Conservation (phyloP, 768 basidiomycete genomes). For the Serendipita sp. region DNA sequence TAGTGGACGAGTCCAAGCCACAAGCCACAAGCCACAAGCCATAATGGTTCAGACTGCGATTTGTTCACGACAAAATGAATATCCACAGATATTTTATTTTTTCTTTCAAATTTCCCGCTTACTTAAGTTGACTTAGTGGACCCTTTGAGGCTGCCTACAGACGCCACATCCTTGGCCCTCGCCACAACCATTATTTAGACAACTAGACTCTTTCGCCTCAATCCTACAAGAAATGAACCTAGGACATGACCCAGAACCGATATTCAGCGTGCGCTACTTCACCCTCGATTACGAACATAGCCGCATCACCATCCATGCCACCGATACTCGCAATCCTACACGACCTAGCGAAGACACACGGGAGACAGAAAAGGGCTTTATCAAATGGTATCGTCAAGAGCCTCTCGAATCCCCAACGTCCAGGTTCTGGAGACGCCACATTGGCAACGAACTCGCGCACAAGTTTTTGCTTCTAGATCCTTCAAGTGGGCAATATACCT, state of each 20-base stretch:
- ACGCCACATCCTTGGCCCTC: no score
- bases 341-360: not conserved
- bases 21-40: no score
- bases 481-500: not conserved
- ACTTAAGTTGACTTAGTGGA: no score
- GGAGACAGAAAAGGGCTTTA: not conserved
- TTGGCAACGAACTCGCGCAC: not conserved
- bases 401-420: not conserved
- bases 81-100: no score
- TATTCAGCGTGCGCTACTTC: not conserved
- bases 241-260: not conserved
- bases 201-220: not conserved
- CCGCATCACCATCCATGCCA: not conserved
- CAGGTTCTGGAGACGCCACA: not conserved
- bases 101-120: no score
- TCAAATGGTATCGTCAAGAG: not conserved
- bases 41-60: no score
- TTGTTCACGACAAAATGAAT: no score
- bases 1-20: no score
- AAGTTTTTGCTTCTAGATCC: not conserved
- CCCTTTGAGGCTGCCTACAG: no score
- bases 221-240: not conserved
- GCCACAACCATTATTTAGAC: no score
- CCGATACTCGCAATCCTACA: not conserved
- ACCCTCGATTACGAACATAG: not conserved